Percentiles rank a stretch among this genome's conserved stretches.
Conservation (phyloP, 768 basidiomycete genomes). For the Boletus sp. region DNA sequence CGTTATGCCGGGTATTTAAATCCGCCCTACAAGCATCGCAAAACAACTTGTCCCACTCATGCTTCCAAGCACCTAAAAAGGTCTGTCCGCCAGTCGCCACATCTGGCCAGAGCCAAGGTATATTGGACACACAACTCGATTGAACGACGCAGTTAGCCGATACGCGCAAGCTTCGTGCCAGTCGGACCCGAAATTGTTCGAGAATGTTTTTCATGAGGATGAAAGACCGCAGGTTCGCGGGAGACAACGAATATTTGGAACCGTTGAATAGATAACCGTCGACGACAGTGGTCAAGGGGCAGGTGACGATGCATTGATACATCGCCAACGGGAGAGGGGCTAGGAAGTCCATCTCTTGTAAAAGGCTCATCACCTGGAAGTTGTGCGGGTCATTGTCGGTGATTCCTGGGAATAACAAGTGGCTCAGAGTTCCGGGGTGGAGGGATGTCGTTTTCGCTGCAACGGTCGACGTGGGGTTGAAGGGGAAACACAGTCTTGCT, state of each 20-base stretch:
- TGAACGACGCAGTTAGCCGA: slow-evolving; percentile 1
- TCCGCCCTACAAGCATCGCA: slow-evolving; percentile 7
- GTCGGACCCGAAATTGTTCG: not conserved
- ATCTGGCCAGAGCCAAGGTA: slow-evolving; percentile 8
- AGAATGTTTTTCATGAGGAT: slow-evolving; percentile 5
- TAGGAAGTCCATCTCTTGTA: slow-evolving; percentile 4
- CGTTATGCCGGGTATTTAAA: not conserved
- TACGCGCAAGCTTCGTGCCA: not conserved
- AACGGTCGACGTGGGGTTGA: not conserved
- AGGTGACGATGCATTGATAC: slow-evolving; percentile 5
- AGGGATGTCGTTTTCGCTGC: slow-evolving; percentile 3
- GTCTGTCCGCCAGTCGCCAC: not conserved
- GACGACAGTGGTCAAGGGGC: slow-evolving; percentile 4
- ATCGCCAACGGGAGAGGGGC: slow-evolving; percentile 10
- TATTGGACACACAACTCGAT: not conserved
- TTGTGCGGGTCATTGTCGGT: slow-evolving; percentile 9
- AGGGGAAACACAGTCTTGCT: slow-evolving; percentile 1
- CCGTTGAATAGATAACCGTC: slow-evolving; percentile 11
- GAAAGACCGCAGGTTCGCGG: slow-evolving; percentile 6
- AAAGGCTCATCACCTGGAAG: slow-evolving; percentile 20
- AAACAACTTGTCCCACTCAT: slow-evolving; percentile 14
- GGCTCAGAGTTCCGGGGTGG: not conserved
- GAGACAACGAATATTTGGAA: not conserved
- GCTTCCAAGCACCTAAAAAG: slow-evolving; percentile 10
- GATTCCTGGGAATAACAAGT: not conserved